A percentile compares a stretch with the other conserved stretches of the same genome.
Conservation (phyloP, 1,284 basidiomycete species). For the Trichosporon sp. region DNA sequence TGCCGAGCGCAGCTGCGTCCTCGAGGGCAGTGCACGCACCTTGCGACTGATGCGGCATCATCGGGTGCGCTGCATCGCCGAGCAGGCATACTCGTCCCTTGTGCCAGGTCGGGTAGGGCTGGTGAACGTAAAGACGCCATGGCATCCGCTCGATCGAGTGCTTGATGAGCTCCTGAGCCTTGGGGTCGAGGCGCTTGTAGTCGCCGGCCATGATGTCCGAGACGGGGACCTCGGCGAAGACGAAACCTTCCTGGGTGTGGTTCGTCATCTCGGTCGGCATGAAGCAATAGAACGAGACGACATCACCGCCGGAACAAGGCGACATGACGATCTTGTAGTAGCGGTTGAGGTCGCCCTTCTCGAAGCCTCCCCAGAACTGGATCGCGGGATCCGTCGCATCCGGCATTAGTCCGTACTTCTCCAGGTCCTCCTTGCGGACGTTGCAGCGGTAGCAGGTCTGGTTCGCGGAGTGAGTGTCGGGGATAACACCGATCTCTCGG, state of each 20-base stretch:
- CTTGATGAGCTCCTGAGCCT: slow-evolving; percentile 38
- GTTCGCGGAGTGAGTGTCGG: slow-evolving; percentile 37
- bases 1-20: slow-evolving; percentile 39
- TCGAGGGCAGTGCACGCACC: slow-evolving; percentile 41
- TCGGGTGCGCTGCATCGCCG: slow-evolving; percentile 43
- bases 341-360: slow-evolving; percentile 26
- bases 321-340: slow-evolving; percentile 49
- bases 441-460: slow-evolving; percentile 49
- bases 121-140: slow-evolving; percentile 47
- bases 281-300: slow-evolving; percentile 48
- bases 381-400: slow-evolving; percentile 43
- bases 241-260: slow-evolving; percentile 48
- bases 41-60: slow-evolving; percentile 39
- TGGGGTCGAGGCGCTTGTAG: slow-evolving; percentile 41
- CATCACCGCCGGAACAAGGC: slow-evolving; percentile 38
- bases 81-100: slow-evolving; percentile 35
- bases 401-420: slow-evolving; percentile 39
- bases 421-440: slow-evolving; percentile 34
- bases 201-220: slow-evolving; percentile 40
- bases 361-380: slow-evolving; percentile 48
- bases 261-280: slow-evolving; percentile 43
- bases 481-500: slow-evolving; percentile 30
- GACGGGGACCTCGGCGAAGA: slow-evolving; percentile 39
- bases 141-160: slow-evolving; percentile 44
- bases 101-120: slow-evolving; percentile 40